Evolutionary conservation across 2,329 filamentous ascomycete species (phyloP), one percentile per base, ranked within the genome.

Genomic region (Sporothrix variecibatus): DNA sequence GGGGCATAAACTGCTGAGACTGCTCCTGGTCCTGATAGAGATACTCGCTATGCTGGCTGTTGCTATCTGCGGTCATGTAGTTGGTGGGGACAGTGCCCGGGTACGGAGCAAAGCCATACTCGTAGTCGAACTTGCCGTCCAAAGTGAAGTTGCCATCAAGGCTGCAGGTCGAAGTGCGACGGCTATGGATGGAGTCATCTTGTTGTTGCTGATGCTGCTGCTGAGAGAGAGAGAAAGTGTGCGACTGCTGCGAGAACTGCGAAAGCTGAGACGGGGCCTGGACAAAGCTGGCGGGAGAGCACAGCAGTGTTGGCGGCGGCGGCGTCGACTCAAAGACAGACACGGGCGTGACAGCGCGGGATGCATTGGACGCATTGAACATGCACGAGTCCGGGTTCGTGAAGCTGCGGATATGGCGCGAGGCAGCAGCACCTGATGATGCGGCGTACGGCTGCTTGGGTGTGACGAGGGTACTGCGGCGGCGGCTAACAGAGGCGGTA

Each of bases 91-190:
- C 67, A n/a, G 76, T 87, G 78, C 93, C 91, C 74, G 92, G 91
- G 83, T 96, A 97, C 65, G 93, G 93, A n/a, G 94, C 92, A 84
- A 94, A 97, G 75, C 91, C 92, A 83, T 91, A 95, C 77, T 90
- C 91, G 78, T 88, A 76, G 60, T 77, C 74, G 56, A 84, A 49
- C 89, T 86, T 65, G 71, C 17, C 53, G 23, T 62, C 46, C 7
- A 60, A 8, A 28, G 75, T 85, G 84, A 73, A 68, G 64, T 40
- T 73, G 51, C 77, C 88, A 77, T 95, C 92, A 64, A 95, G 85
- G 78, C 88, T 90, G 78, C 89, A 90, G 62, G 87, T 89, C 26
- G 93, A 94, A 11, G 88, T 87, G 64, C 92, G 89, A 76, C 93
- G 86, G 20, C 81, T 78, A 73, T 81, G 80, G 23, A 68, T 49